Base-by-base conservation (phyloP, 1,284 basidiomycete species). In the Ceratobasidium sp. region DNA sequence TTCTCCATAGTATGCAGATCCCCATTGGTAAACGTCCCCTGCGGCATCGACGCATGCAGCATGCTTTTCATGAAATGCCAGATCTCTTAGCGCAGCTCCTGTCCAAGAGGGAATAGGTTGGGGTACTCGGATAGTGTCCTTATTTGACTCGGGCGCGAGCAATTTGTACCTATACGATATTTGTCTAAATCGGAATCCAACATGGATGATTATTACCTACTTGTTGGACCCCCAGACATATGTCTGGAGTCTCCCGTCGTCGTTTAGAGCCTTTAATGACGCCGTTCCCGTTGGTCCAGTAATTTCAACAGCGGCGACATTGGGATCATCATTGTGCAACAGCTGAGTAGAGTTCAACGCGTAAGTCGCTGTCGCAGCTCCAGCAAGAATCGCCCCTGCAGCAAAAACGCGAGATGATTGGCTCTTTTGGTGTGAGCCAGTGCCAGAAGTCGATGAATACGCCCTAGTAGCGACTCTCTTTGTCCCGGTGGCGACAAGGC, bases 11-110 rank as follows among this genome's bases (percentile, higher is more conserved):
- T 86, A 91, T 0, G 85, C 87, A 52, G 83, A 81, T 0, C 93
- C 93, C 94, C 93, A 96, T 75, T 94, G 92, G 78, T 94, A 93
- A 1, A 94, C 86, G 75, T 98, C 92, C 27, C 96, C 96, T 47
- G 85, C 83, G 1, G 87, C 89, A 77, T 96, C 93, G n/a, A 94
- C 86, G 71, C 89, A 92, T 2, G 90, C 92, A 1, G 87, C 93
- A 73, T 94, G 90, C 50, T 81, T 83, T 73, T 88, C 85, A 49
- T 92, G 88, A 20, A 96, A 78, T 5, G 84, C 87, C 32, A 96
- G 77, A 77, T 96, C 92, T 20, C 92, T 84, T 29, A 95, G 80
- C 0, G 93, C 89, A 56, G 87, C 81, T 75, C 82, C 84, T 3
- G 77, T 79, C 47, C 83, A 55, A 47, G 17, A 27, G 65, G 10